Evolutionary conservation across 306 rosid genomes (phyloP).

Genomic region (Comarum palustre): DNA sequence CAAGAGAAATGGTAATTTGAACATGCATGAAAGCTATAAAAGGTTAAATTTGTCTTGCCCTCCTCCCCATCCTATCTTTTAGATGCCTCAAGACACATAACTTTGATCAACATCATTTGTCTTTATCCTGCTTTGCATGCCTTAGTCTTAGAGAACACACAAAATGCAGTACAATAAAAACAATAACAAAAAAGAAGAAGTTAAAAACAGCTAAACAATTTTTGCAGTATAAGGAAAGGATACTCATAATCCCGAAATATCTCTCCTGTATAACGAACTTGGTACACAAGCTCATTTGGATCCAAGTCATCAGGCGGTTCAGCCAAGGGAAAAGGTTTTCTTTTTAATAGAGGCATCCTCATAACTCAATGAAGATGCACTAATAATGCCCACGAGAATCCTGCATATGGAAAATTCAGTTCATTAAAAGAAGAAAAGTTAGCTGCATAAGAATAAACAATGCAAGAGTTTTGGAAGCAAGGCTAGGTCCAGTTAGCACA

Average conservation of each 20-base stretch:
- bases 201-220: background rate
- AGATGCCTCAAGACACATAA: background rate
- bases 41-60: background rate
- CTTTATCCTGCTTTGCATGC: background rate
- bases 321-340: constrained; percentile 61
- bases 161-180: background rate
- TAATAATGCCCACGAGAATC: background rate
- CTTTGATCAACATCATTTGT: background rate
- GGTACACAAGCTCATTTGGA: constrained; percentile 64
- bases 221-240: constrained; percentile 38
- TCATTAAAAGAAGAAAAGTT: background rate
- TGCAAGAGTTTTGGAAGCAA: background rate
- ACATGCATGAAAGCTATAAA: background rate
- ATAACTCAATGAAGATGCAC: background rate
- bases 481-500: background rate
- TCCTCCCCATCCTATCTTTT: background rate
- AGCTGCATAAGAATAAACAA: background rate
- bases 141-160: background rate
- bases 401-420: constrained; percentile 9
- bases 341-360: constrained; percentile 79
- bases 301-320: constrained; percentile 69
- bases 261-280: constrained; percentile 84
- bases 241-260: constrained; percentile 77
- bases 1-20: constrained; percentile 15
- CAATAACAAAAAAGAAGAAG: background rate